Percentiles rank a stretch among this genome's conserved stretches.
Conservation (phyloP, 176 grass and related monocot species). For the Oryza meyeriana region DNA sequence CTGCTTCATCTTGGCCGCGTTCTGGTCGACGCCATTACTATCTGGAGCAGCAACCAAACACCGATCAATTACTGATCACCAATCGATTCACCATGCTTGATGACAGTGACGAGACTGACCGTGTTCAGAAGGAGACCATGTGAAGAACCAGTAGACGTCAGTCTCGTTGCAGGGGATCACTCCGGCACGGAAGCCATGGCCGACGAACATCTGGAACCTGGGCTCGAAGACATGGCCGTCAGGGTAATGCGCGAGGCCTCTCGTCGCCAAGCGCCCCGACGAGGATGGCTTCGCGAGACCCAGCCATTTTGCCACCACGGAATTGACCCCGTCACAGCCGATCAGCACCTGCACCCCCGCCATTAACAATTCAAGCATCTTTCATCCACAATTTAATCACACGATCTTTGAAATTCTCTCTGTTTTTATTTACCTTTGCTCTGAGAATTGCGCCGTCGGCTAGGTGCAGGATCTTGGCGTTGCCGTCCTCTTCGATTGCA, state of each 20-base stretch:
- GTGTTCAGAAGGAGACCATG: constrained; percentile 43
- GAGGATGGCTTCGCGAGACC: constrained; percentile 40
- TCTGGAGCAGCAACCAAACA: not conserved
- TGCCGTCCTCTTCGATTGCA: constrained; percentile 44
- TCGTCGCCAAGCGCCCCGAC: constrained; percentile 43
- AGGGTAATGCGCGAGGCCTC: constrained; percentile 52
- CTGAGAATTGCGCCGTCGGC: constrained; percentile 53
- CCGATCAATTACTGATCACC: no score
- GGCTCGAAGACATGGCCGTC: constrained; percentile 49
- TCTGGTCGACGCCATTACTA: constrained; percentile 35
- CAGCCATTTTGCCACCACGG: constrained; percentile 64
- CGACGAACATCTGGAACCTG: constrained; percentile 42
- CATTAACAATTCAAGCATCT: no score
- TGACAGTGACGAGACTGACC: not conserved
- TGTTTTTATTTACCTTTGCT: constrained; percentile 49
- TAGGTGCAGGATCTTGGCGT: constrained; percentile 59
- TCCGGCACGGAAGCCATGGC: constrained; percentile 43
- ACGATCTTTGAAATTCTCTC: not conserved
- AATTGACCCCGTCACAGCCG: constrained; percentile 74
- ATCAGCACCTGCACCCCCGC: constrained; percentile 47
- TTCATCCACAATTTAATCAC: no score
- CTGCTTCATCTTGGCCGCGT: constrained; percentile 36
- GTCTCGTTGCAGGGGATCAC: constrained; percentile 44
- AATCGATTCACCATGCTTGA: not conserved
- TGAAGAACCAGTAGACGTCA: constrained; percentile 79